Evolutionary conservation across 257 asterid genomes (phyloP).

Genomic region (Primulina huaijiensis): DNA sequence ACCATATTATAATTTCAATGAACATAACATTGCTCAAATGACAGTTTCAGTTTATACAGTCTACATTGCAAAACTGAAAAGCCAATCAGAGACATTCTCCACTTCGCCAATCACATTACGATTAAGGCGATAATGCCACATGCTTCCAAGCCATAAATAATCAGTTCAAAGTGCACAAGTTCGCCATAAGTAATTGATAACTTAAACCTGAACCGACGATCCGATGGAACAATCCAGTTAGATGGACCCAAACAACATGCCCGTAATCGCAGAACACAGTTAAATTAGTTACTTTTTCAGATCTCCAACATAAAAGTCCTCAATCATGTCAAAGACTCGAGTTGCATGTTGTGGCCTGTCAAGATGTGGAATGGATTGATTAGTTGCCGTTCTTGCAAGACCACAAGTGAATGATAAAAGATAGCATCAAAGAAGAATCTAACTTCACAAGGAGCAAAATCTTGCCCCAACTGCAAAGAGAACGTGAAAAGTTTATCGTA

Average conservation of each 20-base stretch:
- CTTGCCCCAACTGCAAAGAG: not conserved
- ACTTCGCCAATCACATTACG: not conserved
- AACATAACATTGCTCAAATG: not conserved
- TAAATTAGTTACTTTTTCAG: constrained; percentile 35
- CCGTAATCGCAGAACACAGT: constrained; percentile 3
- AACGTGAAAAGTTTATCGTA: not conserved
- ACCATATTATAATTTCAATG: not conserved
- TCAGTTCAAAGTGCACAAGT: not conserved
- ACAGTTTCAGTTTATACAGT: not conserved
- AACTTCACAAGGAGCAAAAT: not conserved
- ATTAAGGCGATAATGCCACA: not conserved
- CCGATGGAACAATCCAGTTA: not conserved
- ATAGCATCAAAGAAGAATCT: constrained; percentile 7
- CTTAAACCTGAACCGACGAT: not conserved
- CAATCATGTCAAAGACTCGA: constrained; percentile 84
- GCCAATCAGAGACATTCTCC: not conserved
- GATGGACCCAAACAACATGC: constrained; percentile 4
- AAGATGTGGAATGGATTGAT: constrained; percentile 15
- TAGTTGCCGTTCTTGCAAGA: constrained; percentile 9
- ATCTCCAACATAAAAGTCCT: constrained; percentile 74
- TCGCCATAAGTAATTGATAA: not conserved
- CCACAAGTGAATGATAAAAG: constrained; percentile 1
- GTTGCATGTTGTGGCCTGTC: constrained; percentile 95
- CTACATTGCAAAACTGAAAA: not conserved
- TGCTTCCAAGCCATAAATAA: not conserved